Evolutionary conservation across 2,329 filamentous ascomycete species (phyloP).

Genomic region (Fusarium oxysporum): DNA sequence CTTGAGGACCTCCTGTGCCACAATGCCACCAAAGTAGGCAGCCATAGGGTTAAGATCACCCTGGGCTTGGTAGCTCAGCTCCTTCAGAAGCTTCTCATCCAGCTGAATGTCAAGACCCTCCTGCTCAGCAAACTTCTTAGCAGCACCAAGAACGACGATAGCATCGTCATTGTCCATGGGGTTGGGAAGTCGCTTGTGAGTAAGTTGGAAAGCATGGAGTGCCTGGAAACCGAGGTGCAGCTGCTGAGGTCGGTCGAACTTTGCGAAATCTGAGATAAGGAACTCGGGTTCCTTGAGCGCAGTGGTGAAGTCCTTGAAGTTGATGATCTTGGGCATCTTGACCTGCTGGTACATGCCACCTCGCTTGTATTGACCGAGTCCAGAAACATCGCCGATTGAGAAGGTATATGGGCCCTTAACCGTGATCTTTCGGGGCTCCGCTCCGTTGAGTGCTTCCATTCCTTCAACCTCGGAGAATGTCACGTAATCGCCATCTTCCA

Average conservation of each 20-base stretch:
- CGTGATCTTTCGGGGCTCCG: slow-evolving; percentile 87
- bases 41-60: slow-evolving; percentile 94
- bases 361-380: slow-evolving; percentile 85
- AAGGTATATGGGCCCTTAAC: slow-evolving; percentile 98
- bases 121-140: slow-evolving; percentile 78
- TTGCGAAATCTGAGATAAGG: slow-evolving; percentile 94
- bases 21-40: slow-evolving; percentile 92
- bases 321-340: slow-evolving; percentile 95
- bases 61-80: slow-evolving; percentile 92
- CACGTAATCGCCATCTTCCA: slow-evolving; percentile 96
- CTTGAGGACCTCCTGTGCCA: slow-evolving; percentile 95
- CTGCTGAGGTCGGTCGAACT: slow-evolving; percentile 94
- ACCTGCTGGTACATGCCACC: slow-evolving; percentile 95
- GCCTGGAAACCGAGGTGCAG: slow-evolving; percentile 94
- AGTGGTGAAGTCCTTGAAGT: slow-evolving; percentile 84
- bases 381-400: slow-evolving; percentile 92
- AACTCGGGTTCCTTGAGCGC: slow-evolving; percentile 90
- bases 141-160: slow-evolving; percentile 77
- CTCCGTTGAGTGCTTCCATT: slow-evolving; percentile 87
- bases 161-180: slow-evolving; percentile 90
- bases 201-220: slow-evolving; percentile 84
- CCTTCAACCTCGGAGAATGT: slow-evolving; percentile 94
- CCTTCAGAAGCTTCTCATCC: slow-evolving; percentile 91
- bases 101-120: slow-evolving; percentile 77
- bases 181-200: slow-evolving; percentile 79